These are phyloP conservation scores for Westerdykella sp. DNA, from an alignment of 2,329 filamentous ascomycete genomes.

Conservation along the genomic window DNA sequence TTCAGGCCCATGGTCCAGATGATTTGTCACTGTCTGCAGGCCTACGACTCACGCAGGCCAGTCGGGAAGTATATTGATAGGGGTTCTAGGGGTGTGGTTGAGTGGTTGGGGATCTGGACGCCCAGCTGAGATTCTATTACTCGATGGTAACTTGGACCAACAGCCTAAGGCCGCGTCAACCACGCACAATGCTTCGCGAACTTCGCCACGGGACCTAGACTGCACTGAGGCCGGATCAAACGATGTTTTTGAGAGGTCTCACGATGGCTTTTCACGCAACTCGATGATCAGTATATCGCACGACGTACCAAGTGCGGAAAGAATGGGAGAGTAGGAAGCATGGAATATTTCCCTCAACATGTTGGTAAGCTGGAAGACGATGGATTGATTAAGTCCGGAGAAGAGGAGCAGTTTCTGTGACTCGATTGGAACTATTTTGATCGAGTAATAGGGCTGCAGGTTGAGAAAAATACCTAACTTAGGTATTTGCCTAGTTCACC, in stretches of 20 bases:
- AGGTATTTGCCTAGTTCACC: slow-evolving; percentile 13
- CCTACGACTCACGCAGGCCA: too few relatives aligned
- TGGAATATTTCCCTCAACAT: neutral
- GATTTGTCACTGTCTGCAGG: too few relatives aligned
- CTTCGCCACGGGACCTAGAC: neutral
- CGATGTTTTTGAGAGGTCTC: too few relatives aligned
- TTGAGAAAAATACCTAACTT: slow-evolving; percentile 12
- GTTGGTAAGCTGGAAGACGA: neutral
- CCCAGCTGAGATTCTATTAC: slow-evolving; percentile 24
- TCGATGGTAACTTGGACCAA: slow-evolving; percentile 25
- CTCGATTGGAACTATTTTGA: slow-evolving; percentile 25
- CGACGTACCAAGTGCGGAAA: neutral
- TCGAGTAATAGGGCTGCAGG: slow-evolving; percentile 29
- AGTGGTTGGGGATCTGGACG: neutral
- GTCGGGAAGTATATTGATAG: too few relatives aligned
- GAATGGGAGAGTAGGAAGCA: neutral
- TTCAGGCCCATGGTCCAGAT: too few relatives aligned
- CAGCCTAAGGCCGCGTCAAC: slow-evolving; percentile 17
- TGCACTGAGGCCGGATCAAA: too few relatives aligned
- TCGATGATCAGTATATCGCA: too few relatives aligned
- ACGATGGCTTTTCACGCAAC: too few relatives aligned
- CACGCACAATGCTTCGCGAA: slow-evolving; percentile 8
- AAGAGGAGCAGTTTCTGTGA: slow-evolving; percentile 17
- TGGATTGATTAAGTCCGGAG: neutral
- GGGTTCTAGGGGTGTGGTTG: too few relatives aligned